A percentile compares a stretch with the other conserved stretches of the same genome.
These are phyloP conservation scores for Rhazya stricta DNA, from an alignment of 257 asterid species.

Conservation along the genomic window DNA sequence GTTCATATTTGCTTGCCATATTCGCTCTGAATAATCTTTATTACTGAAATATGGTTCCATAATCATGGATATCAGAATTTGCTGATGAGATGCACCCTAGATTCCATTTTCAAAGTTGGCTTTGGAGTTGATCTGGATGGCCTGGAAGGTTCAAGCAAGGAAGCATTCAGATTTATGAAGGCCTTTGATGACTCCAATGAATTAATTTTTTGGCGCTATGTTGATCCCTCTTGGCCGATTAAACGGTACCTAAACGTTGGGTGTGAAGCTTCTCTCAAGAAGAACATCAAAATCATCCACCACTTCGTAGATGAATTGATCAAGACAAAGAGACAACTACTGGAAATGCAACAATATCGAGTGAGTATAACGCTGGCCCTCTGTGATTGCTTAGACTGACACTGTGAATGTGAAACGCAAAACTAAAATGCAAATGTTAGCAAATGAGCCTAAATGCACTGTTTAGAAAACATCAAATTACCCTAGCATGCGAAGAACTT, in stretches of 20 bases:
- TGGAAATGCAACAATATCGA: slow-evolving; percentile 28
- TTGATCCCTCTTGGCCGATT: slow-evolving; percentile 59
- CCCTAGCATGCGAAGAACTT: too few relatives aligned
- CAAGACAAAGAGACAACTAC: slow-evolving; percentile 41
- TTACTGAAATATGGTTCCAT: not conserved
- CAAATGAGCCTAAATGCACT: not conserved
- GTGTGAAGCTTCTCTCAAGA: slow-evolving; percentile 51
- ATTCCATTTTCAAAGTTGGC: slow-evolving; percentile 73
- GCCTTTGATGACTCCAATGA: slow-evolving; percentile 79
- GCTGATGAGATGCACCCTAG: slow-evolving; percentile 65
- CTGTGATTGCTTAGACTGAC: not conserved
- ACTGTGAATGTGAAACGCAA: not conserved
- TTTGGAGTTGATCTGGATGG: slow-evolving; percentile 67
- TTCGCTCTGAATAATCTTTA: not conserved
- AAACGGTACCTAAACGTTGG: slow-evolving; percentile 54
- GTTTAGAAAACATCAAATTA: not conserved
- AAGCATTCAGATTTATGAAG: slow-evolving; percentile 42
- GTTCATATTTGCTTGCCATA: not conserved
- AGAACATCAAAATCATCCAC: slow-evolving; percentile 43
- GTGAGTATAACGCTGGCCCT: slow-evolving; percentile 21
- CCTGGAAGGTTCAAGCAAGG: slow-evolving; percentile 44
- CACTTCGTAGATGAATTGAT: slow-evolving; percentile 50
- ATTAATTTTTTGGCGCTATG: slow-evolving; percentile 50
- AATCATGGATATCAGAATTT: slow-evolving; percentile 37
- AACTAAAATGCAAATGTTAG: not conserved